Conservation (phyloP, 306 rosid genomes). For the Gastrolobium villosum region DNA sequence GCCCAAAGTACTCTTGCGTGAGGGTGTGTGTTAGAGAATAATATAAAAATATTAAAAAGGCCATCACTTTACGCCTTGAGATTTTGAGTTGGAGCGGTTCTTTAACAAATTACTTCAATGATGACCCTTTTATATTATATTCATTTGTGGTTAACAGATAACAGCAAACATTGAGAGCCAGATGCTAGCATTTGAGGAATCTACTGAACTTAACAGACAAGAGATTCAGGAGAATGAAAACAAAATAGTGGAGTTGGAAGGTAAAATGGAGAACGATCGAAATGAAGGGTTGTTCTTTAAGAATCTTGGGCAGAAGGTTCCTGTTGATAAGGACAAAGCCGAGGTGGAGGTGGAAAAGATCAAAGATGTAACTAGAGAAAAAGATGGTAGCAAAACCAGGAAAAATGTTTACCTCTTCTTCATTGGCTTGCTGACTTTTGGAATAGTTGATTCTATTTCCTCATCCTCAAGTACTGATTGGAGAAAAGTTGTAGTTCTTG, state of each 20-base stretch:
- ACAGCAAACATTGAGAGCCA: slow-evolving; percentile 78
- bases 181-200: slow-evolving; percentile 86
- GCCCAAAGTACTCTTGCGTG: too few relatives aligned
- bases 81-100: too few relatives aligned
- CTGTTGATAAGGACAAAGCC: slow-evolving; percentile 52
- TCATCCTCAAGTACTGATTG: slow-evolving; percentile 64
- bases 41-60: too few relatives aligned
- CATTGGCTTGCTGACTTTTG: slow-evolving; percentile 65
- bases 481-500: slow-evolving; percentile 74
- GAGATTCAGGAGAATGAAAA: slow-evolving; percentile 73
- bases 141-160: slow-evolving; percentile 65
- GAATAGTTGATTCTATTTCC: slow-evolving; percentile 65
- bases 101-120: background rate
- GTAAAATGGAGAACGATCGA: slow-evolving; percentile 68
- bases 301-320: slow-evolving; percentile 63
- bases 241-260: slow-evolving; percentile 67
- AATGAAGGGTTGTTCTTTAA: slow-evolving; percentile 87
- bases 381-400: slow-evolving; percentile 63
- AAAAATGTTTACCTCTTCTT: slow-evolving; percentile 71
- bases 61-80: too few relatives aligned
- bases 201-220: slow-evolving; percentile 62
- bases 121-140: slow-evolving; percentile 27
- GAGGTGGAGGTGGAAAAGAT: slow-evolving; percentile 63
- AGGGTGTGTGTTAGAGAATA: too few relatives aligned
- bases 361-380: slow-evolving; percentile 56